Evolutionary conservation across 2,329 filamentous ascomycete genomes (phyloP), one percentile per base, ranked within the genome.

Genomic region (Sporothrix curviconia): DNA sequence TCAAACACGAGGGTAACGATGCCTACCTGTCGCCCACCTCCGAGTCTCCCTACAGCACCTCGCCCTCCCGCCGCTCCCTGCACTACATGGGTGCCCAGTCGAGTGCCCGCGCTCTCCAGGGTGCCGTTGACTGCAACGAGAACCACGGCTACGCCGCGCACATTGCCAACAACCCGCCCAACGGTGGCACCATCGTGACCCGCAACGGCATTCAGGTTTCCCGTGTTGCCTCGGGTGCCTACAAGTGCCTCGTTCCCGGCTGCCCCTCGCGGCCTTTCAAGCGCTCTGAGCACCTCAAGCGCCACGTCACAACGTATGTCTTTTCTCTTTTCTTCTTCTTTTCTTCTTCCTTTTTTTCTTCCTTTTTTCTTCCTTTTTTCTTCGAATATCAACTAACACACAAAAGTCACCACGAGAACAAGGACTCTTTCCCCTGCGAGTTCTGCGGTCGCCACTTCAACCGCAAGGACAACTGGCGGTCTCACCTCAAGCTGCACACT

Each of bases 251-350:
- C 15, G 73, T 76, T 32, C 71, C 71, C 7, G 72, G 72, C 28
- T 82, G 79, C 65, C 65, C 59, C 5, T 68, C 72, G 62, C 76
- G 76, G 62, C 73, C 73, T 0, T 81, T 78, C 59, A 76, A 77
- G 62, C 72, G 79, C 56, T 76, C 76, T 24, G 80, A 83, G 66
- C 80, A 83, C 60, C 68, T 82, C 17, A 82, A 81, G 69, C 73
- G 80, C 28, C 80, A 83, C 64, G 71, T 76, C 53, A 72, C 73
- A 55, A 77, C 76, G 78, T 81, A 64, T 71, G 77, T 73, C 28
- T 34, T 25, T 22, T 39, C 4, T 1, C 17, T 14, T n/a, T n/a
- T n/a, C n/a, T n/a, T n/a, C n/a, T n/a, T n/a, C n/a, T n/a, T n/a
- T n/a, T n/a, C n/a, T n/a, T n/a, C n/a, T n/a, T n/a, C 39, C 3